Percentiles rank a stretch among this genome's conserved stretches.
Evolutionary conservation across 2,329 filamentous ascomycete species (phyloP).

Genomic region (Aspergillus hiratsukae): DNA sequence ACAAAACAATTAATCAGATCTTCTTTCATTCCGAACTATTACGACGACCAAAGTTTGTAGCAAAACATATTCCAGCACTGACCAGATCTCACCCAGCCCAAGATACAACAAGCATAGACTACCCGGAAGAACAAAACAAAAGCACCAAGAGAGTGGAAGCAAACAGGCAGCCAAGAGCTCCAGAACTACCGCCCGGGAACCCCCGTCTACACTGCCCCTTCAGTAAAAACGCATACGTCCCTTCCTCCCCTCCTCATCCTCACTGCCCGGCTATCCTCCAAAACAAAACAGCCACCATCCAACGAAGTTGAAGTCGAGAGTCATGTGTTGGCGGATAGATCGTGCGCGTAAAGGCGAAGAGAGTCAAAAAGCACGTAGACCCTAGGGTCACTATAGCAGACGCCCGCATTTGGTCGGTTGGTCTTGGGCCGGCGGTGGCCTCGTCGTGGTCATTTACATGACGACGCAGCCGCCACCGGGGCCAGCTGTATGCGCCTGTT

Average conservation of each 20-base stretch:
- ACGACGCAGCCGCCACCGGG: conserved; percentile 29
- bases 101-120: not conserved
- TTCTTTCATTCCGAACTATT: not conserved
- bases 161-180: not conserved
- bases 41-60: not conserved
- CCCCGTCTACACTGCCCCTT: not conserved
- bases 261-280: not conserved
- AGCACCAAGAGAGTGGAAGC: not conserved
- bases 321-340: not conserved
- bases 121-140: not conserved
- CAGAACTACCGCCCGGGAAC: not conserved
- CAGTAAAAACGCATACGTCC: not conserved
- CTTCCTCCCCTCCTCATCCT: not conserved
- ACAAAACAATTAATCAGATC: not conserved
- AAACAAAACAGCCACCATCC: not conserved
- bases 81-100: not conserved
- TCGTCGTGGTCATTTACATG: conserved; percentile 19
- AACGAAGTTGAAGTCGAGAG: not conserved
- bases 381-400: not conserved
- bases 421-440: not conserved
- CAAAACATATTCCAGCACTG: not conserved
- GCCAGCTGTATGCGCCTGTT: conserved; percentile 13
- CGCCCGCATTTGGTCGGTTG: not conserved
- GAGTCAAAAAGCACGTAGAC: not conserved
- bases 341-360: not conserved